Evolutionary conservation across 1,139 yeast species (phyloP).

Genomic region (Sugiyamaella japonica): DNA sequence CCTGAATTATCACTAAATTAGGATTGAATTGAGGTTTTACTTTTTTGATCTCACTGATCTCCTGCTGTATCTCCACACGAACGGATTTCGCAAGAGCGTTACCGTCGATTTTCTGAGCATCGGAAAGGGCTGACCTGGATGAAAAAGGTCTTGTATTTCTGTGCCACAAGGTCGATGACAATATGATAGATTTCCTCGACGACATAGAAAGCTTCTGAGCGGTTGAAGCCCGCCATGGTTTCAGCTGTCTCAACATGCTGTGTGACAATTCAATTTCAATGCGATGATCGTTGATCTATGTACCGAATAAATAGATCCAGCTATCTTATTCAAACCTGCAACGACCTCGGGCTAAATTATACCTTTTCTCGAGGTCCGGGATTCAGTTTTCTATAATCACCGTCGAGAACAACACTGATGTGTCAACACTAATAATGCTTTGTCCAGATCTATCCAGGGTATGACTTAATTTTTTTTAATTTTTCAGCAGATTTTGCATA

Average conservation of each 20-base stretch:
- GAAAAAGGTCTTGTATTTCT: neutral
- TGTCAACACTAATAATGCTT: neutral
- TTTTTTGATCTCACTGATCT: conserved; percentile 56
- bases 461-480: conserved; percentile 11
- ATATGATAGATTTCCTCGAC: neutral
- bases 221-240: conserved; percentile 13
- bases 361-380: neutral
- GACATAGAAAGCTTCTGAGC: neutral
- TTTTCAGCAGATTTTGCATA: conserved; percentile 5
- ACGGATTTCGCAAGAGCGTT: conserved; percentile 27
- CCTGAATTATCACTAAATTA: conserved; percentile 79
- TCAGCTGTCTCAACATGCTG: conserved; percentile 8
- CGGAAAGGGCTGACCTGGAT: neutral
- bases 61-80: conserved; percentile 42
- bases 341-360: neutral
- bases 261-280: neutral
- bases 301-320: neutral
- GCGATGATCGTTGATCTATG: neutral
- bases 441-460: conserved; percentile 1
- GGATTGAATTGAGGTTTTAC: conserved; percentile 69
- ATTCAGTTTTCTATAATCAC: neutral
- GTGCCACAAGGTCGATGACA: neutral
- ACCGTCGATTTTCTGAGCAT: conserved; percentile 17
- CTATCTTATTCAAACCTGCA: no score
- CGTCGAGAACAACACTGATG: neutral